Base-by-base conservation (phyloP, 495 filamentous ascomycete genomes). In the Cryomyces antarcticus region DNA sequence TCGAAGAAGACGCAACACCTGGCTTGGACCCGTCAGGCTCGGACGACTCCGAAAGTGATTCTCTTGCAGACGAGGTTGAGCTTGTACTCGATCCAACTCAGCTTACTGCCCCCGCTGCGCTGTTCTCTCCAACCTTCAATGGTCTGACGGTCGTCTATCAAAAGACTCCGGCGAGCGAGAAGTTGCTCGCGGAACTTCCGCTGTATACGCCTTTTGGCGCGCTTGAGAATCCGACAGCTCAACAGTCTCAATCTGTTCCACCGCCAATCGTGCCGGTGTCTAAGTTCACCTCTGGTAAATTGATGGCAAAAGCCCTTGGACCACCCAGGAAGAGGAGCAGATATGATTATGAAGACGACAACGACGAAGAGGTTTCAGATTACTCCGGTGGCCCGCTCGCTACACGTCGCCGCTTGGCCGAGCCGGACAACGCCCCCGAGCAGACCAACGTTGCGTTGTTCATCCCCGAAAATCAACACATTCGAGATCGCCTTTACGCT, bases 401-500 rank as follows among this genome's bases (percentile, higher is more conserved):
- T n/a, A 66, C 65, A 28, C 49, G 53, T 6, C 56, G 61, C 11
- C 47, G 47, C 40, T 62, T 30, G 5, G 38, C 39, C 7, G 41
- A 43, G 17, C 12, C 10, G 2, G 5, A 30, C 17, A 27, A 47
- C 41, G 66, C 67, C 0, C 79, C 87, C 6, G 80, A 82, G 51
- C 77, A 79, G 50, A 74, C 70, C 3, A 70, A 80, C 43, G 81
- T 93, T 46, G 87, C 86, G 2, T 64, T 97, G 6, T 97, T 96
- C 63, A 72, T 73, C 38, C 79, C 85, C 0, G 84, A 93, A 44
- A 89, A 88, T 63, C 92, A 87, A 56, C 71, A 74, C 39, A 84
- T 93, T 28, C 74, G 87, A 41, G 87, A 94, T 51, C 74, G 89
- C 6, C 75, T 96, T 10, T 83, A 94, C 52, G 84, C 83, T n/a